A percentile compares a stretch with the other conserved stretches of the same genome.
Evolutionary conservation across 1,284 basidiomycete genomes (phyloP).

Genomic region (Hemileia vastatrix): DNA sequence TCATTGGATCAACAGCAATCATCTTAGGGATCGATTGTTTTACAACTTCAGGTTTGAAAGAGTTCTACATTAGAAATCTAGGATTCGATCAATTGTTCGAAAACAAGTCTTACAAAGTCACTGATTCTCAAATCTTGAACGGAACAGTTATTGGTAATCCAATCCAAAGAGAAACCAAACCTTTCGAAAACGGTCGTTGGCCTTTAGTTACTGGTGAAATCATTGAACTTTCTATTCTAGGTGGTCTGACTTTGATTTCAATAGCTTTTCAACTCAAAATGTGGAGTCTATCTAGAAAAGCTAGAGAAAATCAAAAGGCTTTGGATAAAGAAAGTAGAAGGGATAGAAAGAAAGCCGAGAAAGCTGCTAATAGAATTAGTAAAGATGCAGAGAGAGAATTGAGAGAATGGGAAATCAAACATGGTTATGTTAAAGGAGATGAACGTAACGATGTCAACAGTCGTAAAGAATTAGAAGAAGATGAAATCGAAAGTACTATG

Average conservation of each 20-base stretch:
- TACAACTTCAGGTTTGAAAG: slow-evolving; percentile 79
- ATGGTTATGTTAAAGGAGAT: slow-evolving; percentile 25
- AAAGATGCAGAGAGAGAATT: slow-evolving; percentile 29
- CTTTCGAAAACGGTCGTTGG: slow-evolving; percentile 27
- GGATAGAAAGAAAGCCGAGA: slow-evolving; percentile 27
- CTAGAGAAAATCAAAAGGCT: slow-evolving; percentile 13
- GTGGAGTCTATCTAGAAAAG: slow-evolving; percentile 27
- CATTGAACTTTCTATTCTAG: slow-evolving; percentile 33
- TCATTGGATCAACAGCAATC: slow-evolving; percentile 83
- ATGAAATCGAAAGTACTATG: neutral
- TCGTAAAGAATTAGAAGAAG: neutral
- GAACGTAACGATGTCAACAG: too few species aligned
- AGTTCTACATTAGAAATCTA: slow-evolving; percentile 51
- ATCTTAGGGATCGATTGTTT: slow-evolving; percentile 89
- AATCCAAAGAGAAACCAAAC: slow-evolving; percentile 14
- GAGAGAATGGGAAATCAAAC: slow-evolving; percentile 30
- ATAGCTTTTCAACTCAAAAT: slow-evolving; percentile 33
- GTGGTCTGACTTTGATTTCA: slow-evolving; percentile 31
- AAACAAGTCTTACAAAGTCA: slow-evolving; percentile 17
- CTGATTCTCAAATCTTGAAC: neutral
- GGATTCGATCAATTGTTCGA: slow-evolving; percentile 32
- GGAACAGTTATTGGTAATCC: neutral
- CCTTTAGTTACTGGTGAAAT: slow-evolving; percentile 32
- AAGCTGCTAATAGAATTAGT: slow-evolving; percentile 30
- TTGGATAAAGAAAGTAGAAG: slow-evolving; percentile 28